phyloP scores from a whole-genome alignment of 2,329 filamentous ascomycete species.

The Exophiala mesophila region DNA sequence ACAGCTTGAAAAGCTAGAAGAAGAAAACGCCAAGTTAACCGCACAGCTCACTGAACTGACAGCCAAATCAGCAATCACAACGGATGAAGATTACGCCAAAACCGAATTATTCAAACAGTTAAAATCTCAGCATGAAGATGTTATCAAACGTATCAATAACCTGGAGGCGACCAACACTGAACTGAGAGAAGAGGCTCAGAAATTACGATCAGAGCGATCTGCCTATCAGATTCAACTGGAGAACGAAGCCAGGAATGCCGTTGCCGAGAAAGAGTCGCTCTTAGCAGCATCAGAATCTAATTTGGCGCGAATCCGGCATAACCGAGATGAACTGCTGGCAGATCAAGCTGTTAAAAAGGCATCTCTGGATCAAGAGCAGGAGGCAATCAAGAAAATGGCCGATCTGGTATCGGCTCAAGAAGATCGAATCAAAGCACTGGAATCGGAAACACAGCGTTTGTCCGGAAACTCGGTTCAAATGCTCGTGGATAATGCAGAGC shows the following conservation, averaged over 20 bases:
- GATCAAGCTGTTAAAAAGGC: constrained; percentile 76
- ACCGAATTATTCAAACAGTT: constrained; percentile 92
- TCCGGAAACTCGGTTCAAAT: constrained; percentile 29
- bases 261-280: constrained; percentile 75
- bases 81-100: constrained; percentile 88
- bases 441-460: constrained; percentile 74
- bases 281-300: constrained; percentile 77
- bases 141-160: constrained; percentile 86
- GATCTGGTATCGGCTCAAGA: constrained; percentile 76
- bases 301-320: constrained; percentile 75
- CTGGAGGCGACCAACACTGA: constrained; percentile 84
- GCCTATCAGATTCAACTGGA: constrained; percentile 76
- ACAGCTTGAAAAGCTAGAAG: constrained; percentile 73
- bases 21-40: constrained; percentile 67
- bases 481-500: constrained; percentile 19
- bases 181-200: constrained; percentile 77
- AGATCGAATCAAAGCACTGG: constrained; percentile 72
- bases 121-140: constrained; percentile 84
- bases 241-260: constrained; percentile 66
- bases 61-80: constrained; percentile 56
- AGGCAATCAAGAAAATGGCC: constrained; percentile 66
- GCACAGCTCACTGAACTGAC: constrained; percentile 75
- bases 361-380: constrained; percentile 69
- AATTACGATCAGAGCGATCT: constrained; percentile 77
- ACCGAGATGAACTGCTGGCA: constrained; percentile 77